A percentile compares a stretch with the other conserved stretches of the same genome.
Conservation (phyloP, 2,329 filamentous ascomycete species). For the Claviceps humidiphila region DNA sequence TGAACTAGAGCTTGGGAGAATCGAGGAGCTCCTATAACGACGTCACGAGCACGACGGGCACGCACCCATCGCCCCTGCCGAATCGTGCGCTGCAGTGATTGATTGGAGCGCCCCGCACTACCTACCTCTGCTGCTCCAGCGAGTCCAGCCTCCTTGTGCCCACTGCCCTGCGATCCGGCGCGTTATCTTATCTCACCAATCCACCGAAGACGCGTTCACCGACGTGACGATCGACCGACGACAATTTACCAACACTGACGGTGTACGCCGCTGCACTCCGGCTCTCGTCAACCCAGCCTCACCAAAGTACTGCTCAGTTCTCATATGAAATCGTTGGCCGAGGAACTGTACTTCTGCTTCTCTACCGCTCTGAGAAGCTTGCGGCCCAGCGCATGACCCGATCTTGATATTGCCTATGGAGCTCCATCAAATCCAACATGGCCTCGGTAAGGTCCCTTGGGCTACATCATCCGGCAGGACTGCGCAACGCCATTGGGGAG, state of each 20-base stretch:
- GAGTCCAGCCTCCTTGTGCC: too few species aligned
- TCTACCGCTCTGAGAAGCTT: neutral
- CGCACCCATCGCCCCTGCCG: neutral
- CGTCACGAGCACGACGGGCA: neutral
- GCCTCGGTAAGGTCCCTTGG: constrained; percentile 83
- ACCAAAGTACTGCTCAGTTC: neutral
- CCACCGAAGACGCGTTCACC: too few species aligned
- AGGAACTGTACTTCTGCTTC: neutral
- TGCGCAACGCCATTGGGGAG: constrained; percentile 74
- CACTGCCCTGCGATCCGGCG: neutral
- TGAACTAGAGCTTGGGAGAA: neutral
- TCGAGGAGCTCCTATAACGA: neutral
- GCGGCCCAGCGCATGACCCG: neutral
- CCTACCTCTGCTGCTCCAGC: neutral
- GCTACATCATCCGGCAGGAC: constrained; percentile 73
- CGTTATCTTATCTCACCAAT: constrained; percentile 1
- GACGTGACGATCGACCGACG: too few species aligned
- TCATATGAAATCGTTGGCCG: neutral
- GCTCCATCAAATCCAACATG: constrained; percentile 40
- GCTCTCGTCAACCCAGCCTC: neutral
- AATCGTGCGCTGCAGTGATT: neutral
- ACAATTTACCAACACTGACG: too few species aligned
- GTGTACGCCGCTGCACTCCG: neutral
- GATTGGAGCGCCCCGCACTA: neutral
- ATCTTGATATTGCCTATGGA: constrained; percentile 18